Evolutionary conservation across 306 rosid genomes (phyloP), one percentile per base, ranked within the genome.

Genomic region (Casuarina equisetifolia): DNA sequence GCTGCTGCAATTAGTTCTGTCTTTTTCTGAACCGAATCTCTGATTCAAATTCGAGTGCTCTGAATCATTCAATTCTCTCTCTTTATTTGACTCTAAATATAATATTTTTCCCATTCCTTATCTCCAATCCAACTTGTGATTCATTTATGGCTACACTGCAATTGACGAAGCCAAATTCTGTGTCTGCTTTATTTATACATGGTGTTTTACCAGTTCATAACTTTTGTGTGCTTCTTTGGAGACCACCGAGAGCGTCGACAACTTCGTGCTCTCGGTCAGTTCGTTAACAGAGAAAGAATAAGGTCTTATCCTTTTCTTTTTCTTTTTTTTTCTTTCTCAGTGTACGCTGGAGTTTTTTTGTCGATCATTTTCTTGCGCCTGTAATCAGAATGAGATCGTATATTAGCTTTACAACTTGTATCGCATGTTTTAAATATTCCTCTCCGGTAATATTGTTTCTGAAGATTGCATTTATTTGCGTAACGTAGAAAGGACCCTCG

Each of bases 161-260:
- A 70, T 78, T 82, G 82, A 82, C 73, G 19, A 25, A 53, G 25
- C 70, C 80, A 82, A 58, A 25, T 35, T 51, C 20, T 32, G 20
- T 38, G 51, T 0, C 19, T 19, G 6, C 54, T 46, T 74, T n/a
- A n/a, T 10, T 71, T 43, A n/a, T 49, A 42, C 3, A 58, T 36
- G 35, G 59, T 17, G 51, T 36, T 74, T 62, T 61, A 80, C 46
- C 39, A 16, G 55, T 54, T 74, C 76, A 9, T 69, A 50, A 36
- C 35, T 0, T 50, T 39, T 76, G 59, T 62, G 42, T 62, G 74
- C 62, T 57, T 62, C 46, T 73, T 66, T 73, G 73, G 55, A 48
- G 76, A 55, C 35, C 78, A 67, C 75, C 36, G 73, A 74, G 78
- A 74, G 76, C 55, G 32, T 70, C 66, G 40, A 73, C 77, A 73